Evolutionary conservation across 352 stramenopile species (phyloP).

Genomic region (Globisporangium irregulare): DNA sequence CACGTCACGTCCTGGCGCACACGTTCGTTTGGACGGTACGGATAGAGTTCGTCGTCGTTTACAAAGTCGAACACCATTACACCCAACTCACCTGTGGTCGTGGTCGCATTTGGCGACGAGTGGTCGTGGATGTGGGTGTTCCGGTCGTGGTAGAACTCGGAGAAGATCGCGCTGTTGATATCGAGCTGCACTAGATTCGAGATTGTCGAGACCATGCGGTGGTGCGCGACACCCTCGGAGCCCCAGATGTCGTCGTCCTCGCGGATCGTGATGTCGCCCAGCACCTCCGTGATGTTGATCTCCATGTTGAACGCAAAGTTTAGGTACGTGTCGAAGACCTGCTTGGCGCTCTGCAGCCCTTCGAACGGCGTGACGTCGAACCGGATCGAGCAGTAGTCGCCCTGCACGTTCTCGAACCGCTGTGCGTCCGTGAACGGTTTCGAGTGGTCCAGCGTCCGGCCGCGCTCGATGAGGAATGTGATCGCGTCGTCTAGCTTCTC

Average conservation of each 20-base stretch:
- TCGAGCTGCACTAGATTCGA: conserved; percentile 26
- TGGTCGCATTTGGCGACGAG: background rate
- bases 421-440: conserved; percentile 35
- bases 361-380: conserved; percentile 52
- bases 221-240: conserved; percentile 28
- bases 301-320: conserved; percentile 53
- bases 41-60: conserved; percentile 18
- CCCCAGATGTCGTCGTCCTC: conserved; percentile 37
- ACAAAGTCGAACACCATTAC: conserved; percentile 20
- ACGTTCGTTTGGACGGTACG: conserved; percentile 13
- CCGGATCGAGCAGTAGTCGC: conserved; percentile 29
- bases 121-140: background rate
- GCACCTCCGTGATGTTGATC: conserved; percentile 42
- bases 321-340: conserved; percentile 43
- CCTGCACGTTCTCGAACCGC: conserved; percentile 31
- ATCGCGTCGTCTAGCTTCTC: conserved; percentile 37
- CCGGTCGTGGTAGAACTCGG: conserved; percentile 18
- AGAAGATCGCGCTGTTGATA: conserved; percentile 39
- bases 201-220: conserved; percentile 34
- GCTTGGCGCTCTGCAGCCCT: conserved; percentile 24
- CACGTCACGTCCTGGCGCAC: conserved; percentile 20
- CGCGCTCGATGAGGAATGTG: conserved; percentile 34
- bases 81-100: conserved; percentile 12
- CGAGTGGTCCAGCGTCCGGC: conserved; percentile 28
- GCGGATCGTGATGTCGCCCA: conserved; percentile 48